phyloP scores from a whole-genome alignment of 2,329 filamentous ascomycete genomes.

The Penicillium sp. region DNA sequence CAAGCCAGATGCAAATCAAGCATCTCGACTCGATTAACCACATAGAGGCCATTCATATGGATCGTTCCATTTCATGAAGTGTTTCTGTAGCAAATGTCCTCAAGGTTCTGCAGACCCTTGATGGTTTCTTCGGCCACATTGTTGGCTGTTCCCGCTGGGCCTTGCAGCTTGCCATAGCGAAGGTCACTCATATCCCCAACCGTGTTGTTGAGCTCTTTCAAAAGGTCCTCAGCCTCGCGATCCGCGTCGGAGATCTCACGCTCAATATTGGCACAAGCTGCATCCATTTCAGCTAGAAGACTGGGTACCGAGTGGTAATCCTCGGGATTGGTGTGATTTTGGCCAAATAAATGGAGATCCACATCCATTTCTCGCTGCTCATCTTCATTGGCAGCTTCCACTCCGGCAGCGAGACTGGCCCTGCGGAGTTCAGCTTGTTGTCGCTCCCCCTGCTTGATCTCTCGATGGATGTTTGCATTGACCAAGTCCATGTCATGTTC shows the following conservation, averaged over 20 bases:
- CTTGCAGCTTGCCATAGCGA: conserved; percentile 67
- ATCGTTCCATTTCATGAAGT: conserved; percentile 8
- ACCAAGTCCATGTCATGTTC: conserved; percentile 65
- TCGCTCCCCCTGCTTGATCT: conserved; percentile 34
- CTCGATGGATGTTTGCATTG: conserved; percentile 48
- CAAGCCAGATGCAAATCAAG: neutral
- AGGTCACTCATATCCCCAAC: conserved; percentile 75
- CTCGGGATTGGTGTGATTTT: conserved; percentile 38
- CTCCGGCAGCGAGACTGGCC: conserved; percentile 28
- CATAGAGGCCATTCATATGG: neutral
- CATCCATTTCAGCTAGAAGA: conserved; percentile 65
- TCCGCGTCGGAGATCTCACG: conserved; percentile 63
- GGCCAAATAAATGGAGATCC: conserved; percentile 58
- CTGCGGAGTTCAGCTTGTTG: conserved; percentile 39
- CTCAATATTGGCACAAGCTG: conserved; percentile 62
- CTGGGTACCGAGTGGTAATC: conserved; percentile 58
- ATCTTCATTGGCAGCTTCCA: conserved; percentile 30
- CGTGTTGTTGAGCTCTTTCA: conserved; percentile 59
- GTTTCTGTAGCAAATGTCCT: conserved; percentile 55
- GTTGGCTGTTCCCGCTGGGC: conserved; percentile 50
- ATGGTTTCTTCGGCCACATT: conserved; percentile 63
- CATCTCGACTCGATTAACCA: neutral
- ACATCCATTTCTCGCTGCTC: conserved; percentile 42
- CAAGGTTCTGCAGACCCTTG: conserved; percentile 60
- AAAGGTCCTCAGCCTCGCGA: conserved; percentile 57